Base-by-base conservation (phyloP, 2,329 filamentous ascomycete genomes). In the Elsinoe fawcettii region DNA sequence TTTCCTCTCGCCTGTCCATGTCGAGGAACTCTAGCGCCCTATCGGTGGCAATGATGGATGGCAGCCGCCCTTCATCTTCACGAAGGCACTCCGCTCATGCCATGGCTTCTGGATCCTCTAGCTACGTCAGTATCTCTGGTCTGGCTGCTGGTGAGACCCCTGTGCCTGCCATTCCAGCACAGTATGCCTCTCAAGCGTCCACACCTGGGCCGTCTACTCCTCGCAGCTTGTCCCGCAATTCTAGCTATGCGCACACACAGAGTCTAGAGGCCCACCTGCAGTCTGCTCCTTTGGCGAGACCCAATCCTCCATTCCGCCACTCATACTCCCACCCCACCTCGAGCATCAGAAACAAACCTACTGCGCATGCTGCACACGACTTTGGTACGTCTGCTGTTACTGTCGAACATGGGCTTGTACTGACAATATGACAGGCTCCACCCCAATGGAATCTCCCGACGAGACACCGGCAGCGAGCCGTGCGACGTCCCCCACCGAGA, bases 231-330 rank as follows among this genome's bases (percentile, higher is more conserved):
- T 34, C 37, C 8, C 54, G 54, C 14, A 56, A 27, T 27, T 47
- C 54, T 25, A 56, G 54, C 18, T 49, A 56, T 20, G 20, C 20
- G 1, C 54, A 32, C 8, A 3, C 54, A 32, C 54, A 56, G 14
- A 56, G 39, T 41, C 27, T 47, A 9, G 54, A 56, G 5, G 54
- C 39, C 14, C 54, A 56, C 11, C 43, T 56, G 14, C 54, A 56
- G 49, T 37, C 49, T 1, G 25, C 9, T 20, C 30, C 49, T n/a
- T 16, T 34, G 32, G 16, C 49, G 6, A 23, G 49, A 11, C 49
- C 30, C 5, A 51, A 25, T n/a, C 30, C 30, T 27, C 41, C 41
- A 9, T 46, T 53, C 25, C 49, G 49, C 32, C 49, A 53, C 49
- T 53, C 49, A 25, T 53, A 53, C 20, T 18, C 49, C 14, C 30